Evolutionary conservation across 2,329 filamentous ascomycete genomes (phyloP).

Genomic region (Colletotrichum somersetense): DNA sequence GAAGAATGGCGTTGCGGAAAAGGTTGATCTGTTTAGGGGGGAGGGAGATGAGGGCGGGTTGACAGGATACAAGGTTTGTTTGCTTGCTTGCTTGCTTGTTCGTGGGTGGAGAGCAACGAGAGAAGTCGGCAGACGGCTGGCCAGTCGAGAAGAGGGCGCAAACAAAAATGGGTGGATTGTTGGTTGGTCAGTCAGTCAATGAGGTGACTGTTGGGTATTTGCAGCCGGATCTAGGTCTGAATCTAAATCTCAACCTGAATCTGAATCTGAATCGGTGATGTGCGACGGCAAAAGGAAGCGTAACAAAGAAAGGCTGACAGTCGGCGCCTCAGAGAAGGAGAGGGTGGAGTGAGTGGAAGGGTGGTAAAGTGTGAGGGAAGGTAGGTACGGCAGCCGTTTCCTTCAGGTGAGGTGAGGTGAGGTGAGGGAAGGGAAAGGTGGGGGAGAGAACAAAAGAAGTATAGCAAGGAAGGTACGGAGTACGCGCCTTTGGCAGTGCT

Average conservation of each 20-base stretch:
- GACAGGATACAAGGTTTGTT: constrained; percentile 4
- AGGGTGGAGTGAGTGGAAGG: constrained; percentile 5
- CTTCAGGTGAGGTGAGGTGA: background rate
- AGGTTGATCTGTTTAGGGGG: background rate
- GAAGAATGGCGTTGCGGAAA: background rate
- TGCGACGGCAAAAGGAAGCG: constrained; percentile 20
- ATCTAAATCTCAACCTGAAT: too few relatives aligned
- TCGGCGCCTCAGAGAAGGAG: background rate
- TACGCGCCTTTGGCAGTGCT: background rate
- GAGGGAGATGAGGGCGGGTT: constrained; percentile 8
- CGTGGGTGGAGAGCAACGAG: constrained; percentile 15
- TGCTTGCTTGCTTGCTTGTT: constrained; percentile 14
- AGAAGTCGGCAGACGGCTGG: constrained; percentile 1
- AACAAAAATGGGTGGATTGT: constrained; percentile 5
- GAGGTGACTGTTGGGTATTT: constrained; percentile 17
- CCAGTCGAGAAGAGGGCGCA: background rate
- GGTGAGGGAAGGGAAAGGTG: background rate
- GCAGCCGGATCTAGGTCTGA: constrained; percentile 1
- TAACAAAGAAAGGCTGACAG: constrained; percentile 17
- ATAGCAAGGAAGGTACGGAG: background rate
- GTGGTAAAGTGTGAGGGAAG: constrained; percentile 5
- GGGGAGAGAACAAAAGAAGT: constrained; percentile 12
- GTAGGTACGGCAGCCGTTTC: background rate
- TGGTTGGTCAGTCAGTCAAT: constrained; percentile 11
- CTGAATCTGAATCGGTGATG: constrained; percentile 1